phyloP scores from a whole-genome alignment of 192 early-diverging fungal species.

The Coemansia sp. region DNA sequence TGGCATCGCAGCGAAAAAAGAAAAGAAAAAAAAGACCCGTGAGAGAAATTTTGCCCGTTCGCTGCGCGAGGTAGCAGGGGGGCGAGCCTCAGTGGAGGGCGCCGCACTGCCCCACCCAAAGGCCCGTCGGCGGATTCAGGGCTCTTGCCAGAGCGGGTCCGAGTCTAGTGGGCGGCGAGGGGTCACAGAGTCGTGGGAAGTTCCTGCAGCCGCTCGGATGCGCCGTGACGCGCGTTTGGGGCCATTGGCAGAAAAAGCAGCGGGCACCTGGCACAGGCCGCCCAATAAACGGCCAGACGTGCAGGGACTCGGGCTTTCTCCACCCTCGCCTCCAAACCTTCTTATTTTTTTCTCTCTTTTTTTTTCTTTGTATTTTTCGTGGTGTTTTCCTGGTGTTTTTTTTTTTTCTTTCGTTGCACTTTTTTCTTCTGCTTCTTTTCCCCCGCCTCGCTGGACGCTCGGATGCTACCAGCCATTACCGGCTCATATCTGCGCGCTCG shows the following conservation, averaged over 20 bases:
- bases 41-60: conserved; percentile 1
- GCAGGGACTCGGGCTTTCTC: background rate
- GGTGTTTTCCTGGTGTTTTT: no score
- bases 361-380: no score
- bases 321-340: background rate
- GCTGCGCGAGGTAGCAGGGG: background rate
- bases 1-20: conserved; percentile 2
- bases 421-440: background rate
- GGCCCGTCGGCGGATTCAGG: background rate
- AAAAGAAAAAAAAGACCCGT: background rate
- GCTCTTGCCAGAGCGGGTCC: conserved; percentile 3
- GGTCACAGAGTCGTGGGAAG: conserved; percentile 16
- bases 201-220: conserved; percentile 4
- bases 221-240: conserved; percentile 1
- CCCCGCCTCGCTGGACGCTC: background rate
- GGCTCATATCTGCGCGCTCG: background rate
- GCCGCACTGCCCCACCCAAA: background rate
- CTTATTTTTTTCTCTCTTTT: background rate
- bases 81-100: no score
- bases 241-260: background rate
- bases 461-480: background rate
- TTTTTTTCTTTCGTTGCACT: no score
- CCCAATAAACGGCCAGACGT: background rate
- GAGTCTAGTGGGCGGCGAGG: conserved; percentile 10
- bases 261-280: background rate